Conservation (phyloP, 176 grass and related monocot genomes). For the Zizania latifolia region DNA sequence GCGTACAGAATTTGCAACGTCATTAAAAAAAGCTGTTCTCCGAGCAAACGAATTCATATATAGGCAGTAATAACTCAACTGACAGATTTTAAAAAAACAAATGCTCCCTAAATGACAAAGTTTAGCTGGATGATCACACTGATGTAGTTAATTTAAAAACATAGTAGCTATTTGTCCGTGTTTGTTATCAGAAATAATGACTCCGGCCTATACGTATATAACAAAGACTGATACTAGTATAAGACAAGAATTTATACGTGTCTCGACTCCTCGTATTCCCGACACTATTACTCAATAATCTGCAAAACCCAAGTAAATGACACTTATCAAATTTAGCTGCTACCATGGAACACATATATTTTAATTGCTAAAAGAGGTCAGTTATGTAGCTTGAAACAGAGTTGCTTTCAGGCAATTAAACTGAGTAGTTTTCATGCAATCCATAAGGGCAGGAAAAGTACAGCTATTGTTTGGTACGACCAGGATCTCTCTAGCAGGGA, state of each 20-base stretch:
- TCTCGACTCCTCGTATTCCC: too few relatives aligned
- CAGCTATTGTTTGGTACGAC: slow-evolving; percentile 8
- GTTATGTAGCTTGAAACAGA: not conserved
- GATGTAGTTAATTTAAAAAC: too few relatives aligned
- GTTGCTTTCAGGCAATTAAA: slow-evolving; percentile 35
- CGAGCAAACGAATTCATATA: not conserved
- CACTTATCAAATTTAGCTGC: not conserved
- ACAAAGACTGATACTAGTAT: too few relatives aligned
- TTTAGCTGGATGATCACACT: not conserved
- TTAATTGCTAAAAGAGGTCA: not conserved
- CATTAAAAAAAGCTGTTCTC: not conserved
- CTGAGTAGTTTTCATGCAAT: slow-evolving; percentile 27
- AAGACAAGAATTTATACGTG: too few relatives aligned
- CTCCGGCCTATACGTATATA: too few relatives aligned
- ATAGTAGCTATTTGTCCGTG: too few relatives aligned
- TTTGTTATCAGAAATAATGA: too few relatives aligned
- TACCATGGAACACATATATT: slow-evolving; percentile 9
- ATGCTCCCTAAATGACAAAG: not conserved
- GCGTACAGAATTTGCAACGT: not conserved
- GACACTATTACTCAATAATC: not conserved
- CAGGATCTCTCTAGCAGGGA: slow-evolving; percentile 4
- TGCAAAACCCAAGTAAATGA: not conserved
- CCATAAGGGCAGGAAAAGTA: slow-evolving; percentile 28
- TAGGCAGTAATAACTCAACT: not conserved
- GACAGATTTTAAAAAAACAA: not conserved